Evolutionary conservation across 2,329 filamentous ascomycete species (phyloP), one percentile per base, ranked within the genome.

Genomic region (Phoma sp.): DNA sequence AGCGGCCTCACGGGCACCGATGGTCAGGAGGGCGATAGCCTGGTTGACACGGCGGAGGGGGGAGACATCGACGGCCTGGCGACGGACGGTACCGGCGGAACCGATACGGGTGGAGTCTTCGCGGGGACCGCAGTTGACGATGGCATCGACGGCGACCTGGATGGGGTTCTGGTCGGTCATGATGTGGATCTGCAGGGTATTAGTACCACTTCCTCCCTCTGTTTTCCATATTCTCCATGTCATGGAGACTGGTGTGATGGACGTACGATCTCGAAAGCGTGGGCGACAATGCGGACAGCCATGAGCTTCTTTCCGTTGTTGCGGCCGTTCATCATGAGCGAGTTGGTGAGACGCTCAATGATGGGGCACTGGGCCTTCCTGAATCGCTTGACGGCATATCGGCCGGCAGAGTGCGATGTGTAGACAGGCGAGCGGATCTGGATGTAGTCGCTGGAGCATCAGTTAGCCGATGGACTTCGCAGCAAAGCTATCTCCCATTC

Each of bases 251-350:
- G 39, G 10, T 14, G 21, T 20, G 15, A 25, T 28, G 32, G 18
- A 90, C 91, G 81, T 89, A 97, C 93, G 80, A 99, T 99, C 87
- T 99, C 96, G 83, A 99, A 99, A 75, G 93, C 83, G 87, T 99
- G 95, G 73, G 93, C 93, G 76, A 99, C 93, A 74, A 99, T 99
- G 83, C 95, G 92, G 81, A 98, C 93, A 78, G 95, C 96, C 93
- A 96, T 97, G 79, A 98, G 89, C 92, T 99, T 99, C 91, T 99
- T 99, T 83, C 95, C 95, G 91, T 97, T 99, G 91, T 99, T 99
- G 84, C 95, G 95, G 83, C 95, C 95, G 89, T 99, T 96, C 93
- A 98, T 98, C 96, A 99, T 99, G 80, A 99, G 89, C 59, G 95
- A 98, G 91, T 99, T 99, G 87, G 95, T 99, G 75, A 99, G 89